These are phyloP conservation scores for Diaporthe caulivora DNA, from an alignment of 2,329 filamentous ascomycete genomes.

Conservation along the genomic window DNA sequence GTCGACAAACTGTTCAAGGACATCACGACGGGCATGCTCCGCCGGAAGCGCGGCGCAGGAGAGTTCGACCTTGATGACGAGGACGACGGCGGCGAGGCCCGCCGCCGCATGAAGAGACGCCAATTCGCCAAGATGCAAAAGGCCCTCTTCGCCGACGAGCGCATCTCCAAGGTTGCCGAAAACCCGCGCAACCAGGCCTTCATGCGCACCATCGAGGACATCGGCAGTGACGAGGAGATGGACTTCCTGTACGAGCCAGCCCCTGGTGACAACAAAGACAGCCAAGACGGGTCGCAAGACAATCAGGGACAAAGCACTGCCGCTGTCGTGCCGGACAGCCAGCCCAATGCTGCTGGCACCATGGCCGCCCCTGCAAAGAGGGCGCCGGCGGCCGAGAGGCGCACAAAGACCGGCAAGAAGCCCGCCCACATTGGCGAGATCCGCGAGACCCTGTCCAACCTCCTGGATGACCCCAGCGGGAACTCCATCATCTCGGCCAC, in stretches of 20 bases:
- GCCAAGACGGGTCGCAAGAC: slow-evolving; percentile 50
- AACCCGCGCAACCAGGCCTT: slow-evolving; percentile 93
- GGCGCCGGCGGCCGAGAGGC: slow-evolving; percentile 71
- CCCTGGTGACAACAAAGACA: slow-evolving; percentile 54
- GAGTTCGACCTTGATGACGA: slow-evolving; percentile 91
- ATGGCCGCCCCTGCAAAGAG: slow-evolving; percentile 56
- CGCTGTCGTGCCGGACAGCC: slow-evolving; percentile 61
- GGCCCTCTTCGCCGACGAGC: slow-evolving; percentile 88
- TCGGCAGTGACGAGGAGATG: slow-evolving; percentile 79
- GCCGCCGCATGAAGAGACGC: slow-evolving; percentile 83
- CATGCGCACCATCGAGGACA: slow-evolving; percentile 88
- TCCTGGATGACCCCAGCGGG: slow-evolving; percentile 78
- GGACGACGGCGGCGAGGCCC: slow-evolving; percentile 85
- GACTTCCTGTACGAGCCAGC: slow-evolving; percentile 71
- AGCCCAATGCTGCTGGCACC: slow-evolving; percentile 56
- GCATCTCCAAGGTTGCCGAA: slow-evolving; percentile 88
- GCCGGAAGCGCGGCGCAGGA: slow-evolving; percentile 80
- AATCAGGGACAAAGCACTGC: slow-evolving; percentile 50
- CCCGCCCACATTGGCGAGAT: slow-evolving; percentile 84
- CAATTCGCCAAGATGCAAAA: slow-evolving; percentile 95
- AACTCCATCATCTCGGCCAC: slow-evolving; percentile 62
- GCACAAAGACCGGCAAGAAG: slow-evolving; percentile 72
- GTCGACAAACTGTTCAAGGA: slow-evolving; percentile 94
- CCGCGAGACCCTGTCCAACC: slow-evolving; percentile 83
- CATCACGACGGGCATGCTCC: slow-evolving; percentile 88